Percentiles rank a stretch among this genome's conserved stretches.
Conservation (phyloP, 441 rosid species). For the Pelargonium australe region DNA sequence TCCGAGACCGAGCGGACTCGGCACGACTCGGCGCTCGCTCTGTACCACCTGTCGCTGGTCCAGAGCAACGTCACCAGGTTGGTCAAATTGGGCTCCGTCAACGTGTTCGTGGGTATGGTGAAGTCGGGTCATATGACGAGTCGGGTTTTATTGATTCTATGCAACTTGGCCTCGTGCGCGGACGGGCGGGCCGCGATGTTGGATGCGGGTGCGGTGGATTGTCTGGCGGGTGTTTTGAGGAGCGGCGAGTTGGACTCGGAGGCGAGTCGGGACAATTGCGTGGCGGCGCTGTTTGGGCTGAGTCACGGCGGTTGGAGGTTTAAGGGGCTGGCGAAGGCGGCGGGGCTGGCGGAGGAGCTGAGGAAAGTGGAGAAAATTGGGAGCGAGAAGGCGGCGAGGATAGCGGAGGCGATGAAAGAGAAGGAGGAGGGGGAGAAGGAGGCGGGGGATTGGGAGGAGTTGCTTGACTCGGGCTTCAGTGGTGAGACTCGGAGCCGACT, state of each 20-base stretch:
- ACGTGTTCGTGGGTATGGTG: slow-evolving; percentile 45
- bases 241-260: slow-evolving; percentile 35
- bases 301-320: slow-evolving; percentile 63
- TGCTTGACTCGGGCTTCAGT: slow-evolving; percentile 44
- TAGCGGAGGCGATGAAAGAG: too few species aligned
- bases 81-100: slow-evolving; percentile 56
- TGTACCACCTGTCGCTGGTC: slow-evolving; percentile 69
- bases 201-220: slow-evolving; percentile 72
- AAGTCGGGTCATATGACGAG: slow-evolving; percentile 44
- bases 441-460: slow-evolving; percentile 61
- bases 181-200: slow-evolving; percentile 53
- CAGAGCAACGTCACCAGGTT: slow-evolving; percentile 58
- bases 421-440: slow-evolving; percentile 33
- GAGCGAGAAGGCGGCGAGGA: too few species aligned
- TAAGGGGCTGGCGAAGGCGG: slow-evolving; percentile 60
- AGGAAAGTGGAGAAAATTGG: slow-evolving; percentile 26
- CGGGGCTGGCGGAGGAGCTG: slow-evolving; percentile 49
- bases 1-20: slow-evolving; percentile 53
- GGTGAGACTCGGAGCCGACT: slow-evolving; percentile 25
- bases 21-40: slow-evolving; percentile 64
- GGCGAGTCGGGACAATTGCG: slow-evolving; percentile 41
- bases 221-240: slow-evolving; percentile 45
- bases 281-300: slow-evolving; percentile 47
- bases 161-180: slow-evolving; percentile 48
- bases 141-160: slow-evolving; percentile 44